A percentile compares a stretch with the other conserved stretches of the same genome.
phyloP scores from a whole-genome alignment of 1,284 basidiomycete species.

The Fistulina hepatica region DNA sequence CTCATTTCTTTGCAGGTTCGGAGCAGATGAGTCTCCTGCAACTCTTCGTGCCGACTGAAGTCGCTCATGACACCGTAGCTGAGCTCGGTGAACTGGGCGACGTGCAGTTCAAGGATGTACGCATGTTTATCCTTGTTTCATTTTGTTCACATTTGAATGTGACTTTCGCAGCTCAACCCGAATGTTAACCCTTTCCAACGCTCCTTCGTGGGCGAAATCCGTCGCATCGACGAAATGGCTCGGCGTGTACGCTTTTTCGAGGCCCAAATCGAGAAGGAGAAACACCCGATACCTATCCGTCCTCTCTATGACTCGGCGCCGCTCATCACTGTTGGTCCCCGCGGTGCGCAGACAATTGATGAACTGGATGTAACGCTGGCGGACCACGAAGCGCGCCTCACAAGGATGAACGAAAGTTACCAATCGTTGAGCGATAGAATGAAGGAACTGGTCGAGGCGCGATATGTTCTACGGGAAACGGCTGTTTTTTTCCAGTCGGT shows the following conservation, averaged over 20 bases:
- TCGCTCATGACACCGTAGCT: conserved; percentile 92
- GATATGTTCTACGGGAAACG: conserved; percentile 89
- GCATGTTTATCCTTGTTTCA: conserved; percentile 19
- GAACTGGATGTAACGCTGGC: conserved; percentile 83
- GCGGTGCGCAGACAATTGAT: conserved; percentile 88
- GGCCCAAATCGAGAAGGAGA: conserved; percentile 79
- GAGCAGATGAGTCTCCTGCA: conserved; percentile 97
- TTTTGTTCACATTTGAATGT: conserved; percentile 8
- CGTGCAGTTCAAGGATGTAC: conserved; percentile 95
- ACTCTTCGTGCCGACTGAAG: conserved; percentile 95
- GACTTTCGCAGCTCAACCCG: conserved; percentile 69
- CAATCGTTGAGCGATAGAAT: conserved; percentile 81
- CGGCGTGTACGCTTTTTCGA: conserved; percentile 88
- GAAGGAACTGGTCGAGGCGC: conserved; percentile 85
- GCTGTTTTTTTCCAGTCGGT: conserved; percentile 93
- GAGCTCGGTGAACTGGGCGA: conserved; percentile 93
- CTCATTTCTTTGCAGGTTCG: conserved; percentile 50
- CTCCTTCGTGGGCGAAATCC: conserved; percentile 93
- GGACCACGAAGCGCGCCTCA: conserved; percentile 81
- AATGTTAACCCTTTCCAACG: conserved; percentile 96
- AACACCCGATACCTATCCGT: conserved; percentile 71
- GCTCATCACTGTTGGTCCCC: conserved; percentile 77
- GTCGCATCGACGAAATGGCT: conserved; percentile 92
- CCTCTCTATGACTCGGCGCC: conserved; percentile 76
- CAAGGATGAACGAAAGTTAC: conserved; percentile 92